Percentiles rank a stretch among this genome's conserved stretches.
Evolutionary conservation across 345 rosid genomes (phyloP).

Genomic region (Fremontodendron californicum): DNA sequence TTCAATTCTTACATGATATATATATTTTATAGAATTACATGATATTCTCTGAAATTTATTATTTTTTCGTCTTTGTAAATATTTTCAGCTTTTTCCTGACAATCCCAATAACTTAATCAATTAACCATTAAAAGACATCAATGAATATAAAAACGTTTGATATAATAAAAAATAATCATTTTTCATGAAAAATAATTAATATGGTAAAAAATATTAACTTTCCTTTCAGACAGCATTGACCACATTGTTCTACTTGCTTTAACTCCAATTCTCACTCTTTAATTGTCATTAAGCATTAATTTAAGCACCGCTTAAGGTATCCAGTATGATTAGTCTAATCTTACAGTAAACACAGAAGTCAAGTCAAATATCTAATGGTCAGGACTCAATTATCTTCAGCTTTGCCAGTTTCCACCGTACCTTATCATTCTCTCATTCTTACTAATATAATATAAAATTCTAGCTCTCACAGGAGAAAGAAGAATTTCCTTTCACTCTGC

Average conservation of each 20-base stretch:
- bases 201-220: too few species aligned
- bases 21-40: too few species aligned
- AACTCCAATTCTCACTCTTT: neutral
- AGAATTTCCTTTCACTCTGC: neutral
- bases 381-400: neutral
- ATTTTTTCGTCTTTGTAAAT: too few species aligned
- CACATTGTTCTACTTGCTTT: neutral
- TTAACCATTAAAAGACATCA: too few species aligned
- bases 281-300: neutral
- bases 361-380: neutral
- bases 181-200: too few species aligned
- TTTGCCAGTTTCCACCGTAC: neutral
- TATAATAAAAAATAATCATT: too few species aligned
- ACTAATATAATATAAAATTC: too few species aligned
- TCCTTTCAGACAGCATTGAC: neutral
- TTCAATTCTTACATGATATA: too few species aligned
- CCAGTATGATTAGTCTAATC: neutral
- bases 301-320: neutral
- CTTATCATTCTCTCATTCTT: neutral
- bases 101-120: too few species aligned
- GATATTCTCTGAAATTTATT: too few species aligned
- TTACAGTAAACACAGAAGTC: neutral
- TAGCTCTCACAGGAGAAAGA: neutral
- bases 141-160: too few species aligned
- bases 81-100: too few species aligned